phyloP scores from a whole-genome alignment of 352 stramenopile genomes.

The Phytophthora idaei region DNA sequence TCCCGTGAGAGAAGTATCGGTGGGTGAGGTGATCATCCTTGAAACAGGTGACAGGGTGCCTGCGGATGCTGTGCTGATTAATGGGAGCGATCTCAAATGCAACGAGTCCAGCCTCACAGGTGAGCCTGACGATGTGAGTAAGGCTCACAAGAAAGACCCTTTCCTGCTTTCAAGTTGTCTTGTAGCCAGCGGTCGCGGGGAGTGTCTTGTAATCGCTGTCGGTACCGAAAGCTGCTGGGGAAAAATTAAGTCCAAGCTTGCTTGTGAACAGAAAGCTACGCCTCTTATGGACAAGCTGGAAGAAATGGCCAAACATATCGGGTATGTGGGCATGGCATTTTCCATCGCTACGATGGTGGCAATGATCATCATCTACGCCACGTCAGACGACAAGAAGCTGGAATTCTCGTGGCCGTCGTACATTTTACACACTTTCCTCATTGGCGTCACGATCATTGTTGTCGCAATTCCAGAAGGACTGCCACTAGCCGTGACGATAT shows the following conservation, averaged over 20 bases:
- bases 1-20: constrained; percentile 72
- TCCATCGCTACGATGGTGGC: constrained; percentile 87
- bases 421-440: constrained; percentile 94
- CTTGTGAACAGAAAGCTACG: constrained; percentile 88
- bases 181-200: constrained; percentile 67
- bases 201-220: constrained; percentile 87
- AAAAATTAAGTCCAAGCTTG: constrained; percentile 92
- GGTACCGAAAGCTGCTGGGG: constrained; percentile 86
- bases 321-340: constrained; percentile 86
- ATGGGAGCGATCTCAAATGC: constrained; percentile 92
- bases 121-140: constrained; percentile 94
- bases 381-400: constrained; percentile 58
- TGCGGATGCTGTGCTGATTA: constrained; percentile 93
- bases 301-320: constrained; percentile 90
- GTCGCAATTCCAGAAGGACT: constrained; percentile 95
- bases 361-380: constrained; percentile 85
- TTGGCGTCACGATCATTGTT: constrained; percentile 94
- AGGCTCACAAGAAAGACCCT: constrained; percentile 71
- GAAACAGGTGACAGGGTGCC: constrained; percentile 94
- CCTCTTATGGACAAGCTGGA: constrained; percentile 94
- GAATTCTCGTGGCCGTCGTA: constrained; percentile 78
- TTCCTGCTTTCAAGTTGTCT: constrained; percentile 91
- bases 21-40: constrained; percentile 92
- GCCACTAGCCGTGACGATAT: constrained; percentile 94
- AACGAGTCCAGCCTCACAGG: constrained; percentile 97